Evolutionary conservation across 768 basidiomycete species (phyloP).

Genomic region (Xerocomellus intermedius): DNA sequence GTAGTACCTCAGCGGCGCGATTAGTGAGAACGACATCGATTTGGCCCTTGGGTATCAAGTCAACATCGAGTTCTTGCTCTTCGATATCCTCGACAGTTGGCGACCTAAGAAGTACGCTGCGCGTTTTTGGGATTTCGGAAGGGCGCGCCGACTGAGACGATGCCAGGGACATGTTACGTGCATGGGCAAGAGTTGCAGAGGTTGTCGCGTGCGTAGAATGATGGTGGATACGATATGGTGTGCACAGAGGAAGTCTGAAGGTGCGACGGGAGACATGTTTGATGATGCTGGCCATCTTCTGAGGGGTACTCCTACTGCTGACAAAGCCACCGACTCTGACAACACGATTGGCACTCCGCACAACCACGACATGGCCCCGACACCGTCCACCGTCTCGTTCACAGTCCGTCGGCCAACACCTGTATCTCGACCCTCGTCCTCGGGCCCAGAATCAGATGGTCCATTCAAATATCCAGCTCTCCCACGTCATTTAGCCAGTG

Average conservation of each 20-base stretch:
- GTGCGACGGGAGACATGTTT: too few species aligned
- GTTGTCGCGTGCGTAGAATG: neutral
- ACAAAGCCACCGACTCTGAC: neutral
- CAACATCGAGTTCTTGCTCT: slow-evolving; percentile 61
- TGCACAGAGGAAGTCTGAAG: too few species aligned
- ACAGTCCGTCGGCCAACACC: slow-evolving; percentile 81
- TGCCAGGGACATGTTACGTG: slow-evolving; percentile 4
- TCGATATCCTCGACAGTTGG: slow-evolving; percentile 56
- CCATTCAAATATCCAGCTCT: slow-evolving; percentile 58
- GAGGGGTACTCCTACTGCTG: neutral
- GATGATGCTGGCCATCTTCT: slow-evolving; percentile 2
- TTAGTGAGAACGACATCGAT: slow-evolving; percentile 63
- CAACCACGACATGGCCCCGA: slow-evolving; percentile 18
- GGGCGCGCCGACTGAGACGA: slow-evolving; percentile 32
- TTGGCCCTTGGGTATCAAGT: slow-evolving; percentile 52
- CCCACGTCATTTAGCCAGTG: slow-evolving; percentile 52
- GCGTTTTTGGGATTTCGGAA: slow-evolving; percentile 43
- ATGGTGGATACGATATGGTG: too few species aligned
- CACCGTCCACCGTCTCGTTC: slow-evolving; percentile 67
- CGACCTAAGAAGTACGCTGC: slow-evolving; percentile 47
- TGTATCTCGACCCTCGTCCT: slow-evolving; percentile 57
- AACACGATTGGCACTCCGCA: too few species aligned
- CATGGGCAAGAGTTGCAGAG: neutral
- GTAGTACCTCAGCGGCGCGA: slow-evolving; percentile 68
- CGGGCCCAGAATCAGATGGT: slow-evolving; percentile 61